Conservation (phyloP, 345 rosid species). For the Eutrema heterophyllum region DNA sequence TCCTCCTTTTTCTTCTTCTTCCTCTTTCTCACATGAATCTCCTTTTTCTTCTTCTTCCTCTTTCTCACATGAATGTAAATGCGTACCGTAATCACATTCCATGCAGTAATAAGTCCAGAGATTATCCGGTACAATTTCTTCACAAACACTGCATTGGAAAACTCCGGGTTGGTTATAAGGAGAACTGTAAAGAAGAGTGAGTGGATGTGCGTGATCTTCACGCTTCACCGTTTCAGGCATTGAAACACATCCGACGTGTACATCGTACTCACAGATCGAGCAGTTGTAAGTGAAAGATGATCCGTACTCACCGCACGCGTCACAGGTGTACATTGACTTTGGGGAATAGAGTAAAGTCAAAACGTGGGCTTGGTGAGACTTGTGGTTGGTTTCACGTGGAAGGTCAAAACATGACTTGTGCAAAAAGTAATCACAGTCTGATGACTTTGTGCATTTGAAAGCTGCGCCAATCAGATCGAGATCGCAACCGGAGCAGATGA, state of each 20-base stretch:
- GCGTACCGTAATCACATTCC: conserved; percentile 19
- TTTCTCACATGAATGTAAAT: conserved; percentile 16
- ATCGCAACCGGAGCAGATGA: conserved; percentile 22
- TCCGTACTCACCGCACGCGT: conserved; percentile 15
- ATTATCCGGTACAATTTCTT: conserved; percentile 17
- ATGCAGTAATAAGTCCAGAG: conserved; percentile 12
- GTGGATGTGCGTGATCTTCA: conserved; percentile 17
- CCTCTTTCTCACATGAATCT: background rate
- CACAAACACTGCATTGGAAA: conserved; percentile 7
- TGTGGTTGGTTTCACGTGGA: conserved; percentile 11
- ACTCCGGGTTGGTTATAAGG: conserved; percentile 7
- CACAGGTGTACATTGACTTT: conserved; percentile 14
- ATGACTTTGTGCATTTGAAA: conserved; percentile 23
- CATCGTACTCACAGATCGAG: conserved; percentile 5
- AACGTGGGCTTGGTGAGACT: conserved; percentile 8
- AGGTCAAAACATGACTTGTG: conserved; percentile 20
- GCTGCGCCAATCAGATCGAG: conserved; percentile 21
- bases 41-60: background rate
- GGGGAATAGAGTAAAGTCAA: conserved; percentile 10
- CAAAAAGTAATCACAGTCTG: conserved; percentile 17
- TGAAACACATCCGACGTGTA: conserved; percentile 17
- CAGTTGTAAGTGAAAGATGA: conserved; percentile 19
- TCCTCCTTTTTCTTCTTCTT: background rate
- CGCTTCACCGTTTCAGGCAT: conserved; percentile 15
- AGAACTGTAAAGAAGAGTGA: conserved; percentile 1